Evolutionary conservation across 2,329 filamentous ascomycete genomes (phyloP), one percentile per base, ranked within the genome.

Genomic region (Cladophialophora carrionii): DNA sequence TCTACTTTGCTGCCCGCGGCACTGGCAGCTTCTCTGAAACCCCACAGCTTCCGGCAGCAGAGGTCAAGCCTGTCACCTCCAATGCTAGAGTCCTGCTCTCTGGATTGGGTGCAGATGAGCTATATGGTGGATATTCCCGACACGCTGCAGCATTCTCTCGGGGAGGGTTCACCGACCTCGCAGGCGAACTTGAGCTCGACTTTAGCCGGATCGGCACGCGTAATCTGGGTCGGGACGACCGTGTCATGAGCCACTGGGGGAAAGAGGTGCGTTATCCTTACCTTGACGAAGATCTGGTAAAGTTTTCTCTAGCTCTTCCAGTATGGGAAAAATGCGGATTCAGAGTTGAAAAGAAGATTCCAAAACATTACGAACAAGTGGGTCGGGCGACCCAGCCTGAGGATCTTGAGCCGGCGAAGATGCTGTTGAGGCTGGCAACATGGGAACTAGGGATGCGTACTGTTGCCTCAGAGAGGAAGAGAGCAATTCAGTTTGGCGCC

Each of bases 191-290:
- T 4, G 86, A 90, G 65, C 83, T 98, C 2, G 95, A 99, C 67
- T 89, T 98, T 43, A 82, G 86, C 55, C 87, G 96, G 26, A 85
- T 99, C 1, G 93, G 94, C 0, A 92, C 95, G 77, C 87, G 95
- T n/a, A 99, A 99, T 70, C 84, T 99, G 7, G 96, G 95, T 3
- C 88, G 95, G 9, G 95, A 99, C 73, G 96, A 99, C 77, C 86
- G 95, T 26, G 90, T 93, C 20, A 91, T 97, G 77, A 88, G 91
- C 2, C 86, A 96, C 73, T 98, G 93, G 90, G 87, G 90, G 14
- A 89, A 88, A 66, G 95, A 99, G 77, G 90, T 90, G 34, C 86
- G 95, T 41, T 97, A 96, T 74, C 95, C 96, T 0, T 99, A 87
- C 73, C 84, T 99, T 0, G 95, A 98, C 67, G 95, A 99, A 77